Base-by-base conservation (phyloP, 2,329 filamentous ascomycete genomes). In the Microascus cirrosus region DNA sequence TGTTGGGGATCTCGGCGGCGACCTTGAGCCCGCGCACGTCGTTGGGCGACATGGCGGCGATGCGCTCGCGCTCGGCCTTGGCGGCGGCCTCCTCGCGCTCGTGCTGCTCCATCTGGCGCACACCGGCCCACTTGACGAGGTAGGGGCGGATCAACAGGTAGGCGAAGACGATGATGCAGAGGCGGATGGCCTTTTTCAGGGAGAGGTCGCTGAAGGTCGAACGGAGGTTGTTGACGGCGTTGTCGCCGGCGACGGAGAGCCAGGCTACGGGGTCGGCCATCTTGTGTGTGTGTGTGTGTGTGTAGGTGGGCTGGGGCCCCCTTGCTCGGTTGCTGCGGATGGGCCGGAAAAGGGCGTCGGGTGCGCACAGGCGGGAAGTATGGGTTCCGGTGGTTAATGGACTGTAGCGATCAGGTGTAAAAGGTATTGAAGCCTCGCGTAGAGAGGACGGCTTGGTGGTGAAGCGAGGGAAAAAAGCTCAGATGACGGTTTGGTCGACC, bases 111-210 rank as follows among this genome's bases (percentile, higher is more conserved):
- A 84, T 81, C 66, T 89, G 83, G 61, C 78, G 71, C 65, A 81
- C 82, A 60, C 78, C 82, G 64, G 83, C 84, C 42, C 83, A 71
- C 66, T 86, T 86, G 65, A 92, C 77, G 56, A 92, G 70, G 68
- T 90, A 90, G 0, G 89, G 89, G 1, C 90, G 84, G 25, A 90
- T 65, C 56, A 94, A 79, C 62, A 85, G 68, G 74, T 93, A 95
- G 58, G 82, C 85, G 65, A 89, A 82, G 22, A 90, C 80, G 61
- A 90, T 80, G 63, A 84, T 78, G 63, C 90, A 71, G 59, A 94
- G 77, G 54, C 89, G 87, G 64, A 94, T 78, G 76, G 79, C 84
- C 50, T 78, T 73, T 63, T 82, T 71, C 12, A 69, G 65, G 1
- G 76, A 73, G 75, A 85, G 77, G 61, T 70, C 73, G 61, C 71